These are phyloP conservation scores for Novymonas esmeraldas DNA, from an alignment of 208 protist species.

Conservation along the genomic window DNA sequence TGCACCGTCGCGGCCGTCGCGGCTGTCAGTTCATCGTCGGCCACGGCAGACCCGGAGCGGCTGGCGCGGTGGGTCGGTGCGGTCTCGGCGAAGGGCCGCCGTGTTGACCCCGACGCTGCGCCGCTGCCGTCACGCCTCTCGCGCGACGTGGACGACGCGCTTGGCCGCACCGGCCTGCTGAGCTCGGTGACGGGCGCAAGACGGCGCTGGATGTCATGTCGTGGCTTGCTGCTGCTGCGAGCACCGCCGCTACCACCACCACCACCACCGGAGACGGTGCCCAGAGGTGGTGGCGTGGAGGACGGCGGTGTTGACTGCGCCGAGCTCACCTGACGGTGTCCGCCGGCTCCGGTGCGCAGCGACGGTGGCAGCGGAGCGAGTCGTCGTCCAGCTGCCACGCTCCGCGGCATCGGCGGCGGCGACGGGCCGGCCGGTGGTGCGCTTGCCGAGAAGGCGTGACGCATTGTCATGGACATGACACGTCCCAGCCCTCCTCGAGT, in stretches of 20 bases:
- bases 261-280: too few relatives aligned
- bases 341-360: neutral
- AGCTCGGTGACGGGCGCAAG: neutral
- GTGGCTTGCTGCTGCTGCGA: slow-evolving; percentile 11
- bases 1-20: too few relatives aligned
- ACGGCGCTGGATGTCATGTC: neutral
- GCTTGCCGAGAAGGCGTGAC: neutral
- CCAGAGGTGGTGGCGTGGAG: neutral
- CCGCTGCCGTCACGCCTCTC: too few relatives aligned
- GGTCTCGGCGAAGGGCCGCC: neutral
- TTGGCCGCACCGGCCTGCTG: neutral
- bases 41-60: too few relatives aligned
- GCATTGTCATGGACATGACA: neutral
- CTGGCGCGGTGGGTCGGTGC: neutral
- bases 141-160: neutral
- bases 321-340: neutral
- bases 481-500: neutral
- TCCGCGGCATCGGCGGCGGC: slow-evolving; percentile 6
- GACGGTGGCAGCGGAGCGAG: slow-evolving; percentile 19
- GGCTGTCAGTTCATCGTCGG: too few relatives aligned
- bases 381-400: slow-evolving; percentile 15
- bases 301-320: neutral
- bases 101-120: neutral
- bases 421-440: neutral
- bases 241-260: neutral